Base-by-base conservation (phyloP, 192 early-diverging fungal species). In the Entomortierella lignicola region DNA sequence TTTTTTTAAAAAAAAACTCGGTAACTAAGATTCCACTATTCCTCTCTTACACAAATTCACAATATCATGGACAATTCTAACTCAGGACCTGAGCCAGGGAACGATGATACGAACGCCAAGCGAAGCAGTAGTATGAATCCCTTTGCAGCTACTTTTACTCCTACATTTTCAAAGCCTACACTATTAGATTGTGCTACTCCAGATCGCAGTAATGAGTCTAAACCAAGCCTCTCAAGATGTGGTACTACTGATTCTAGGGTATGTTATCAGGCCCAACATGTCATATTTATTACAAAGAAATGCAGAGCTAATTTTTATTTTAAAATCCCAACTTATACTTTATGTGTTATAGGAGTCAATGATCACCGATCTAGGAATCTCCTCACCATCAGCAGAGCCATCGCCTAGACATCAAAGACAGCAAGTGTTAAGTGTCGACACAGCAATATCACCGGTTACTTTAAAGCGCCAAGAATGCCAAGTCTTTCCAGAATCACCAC, bases 61-160 rank as follows among this genome's bases (percentile, higher is more conserved):
- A 37, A 37, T 7, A 37, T 7, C 10, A 37, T 37, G 34, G 34
- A 37, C 34, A 7, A 37, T 37, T 37, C 34, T 37, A 7, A 37
- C 10, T 47, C 20, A 47, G 17, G 2, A 20, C 20, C 29, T 62
- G 64, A 77, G 47, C 17, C 31, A 13, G 65, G 63, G n/a, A 54
- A 75, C 30, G 66, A 68, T 44, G 52, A 69, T 23, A 43, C 48
- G 43, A 58, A 41, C 42, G 48, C 58, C 39, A 63, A 69, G 55
- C 62, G 74, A 61, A 77, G n/a, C n/a, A n/a, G 61, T 12, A 77
- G 74, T 30, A 77, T 77, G 74, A 77, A 77, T 42, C 74, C 74
- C 30, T 30, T 55, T 8, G 74, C 74, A 12, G 66, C 74, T 55
- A 59, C 74, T 8, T 77, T 77, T 50, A 77, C 74, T 11, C 74